These are phyloP conservation scores for Rutstroemia sp. DNA, from an alignment of 2,329 filamentous ascomycete species.

Conservation along the genomic window DNA sequence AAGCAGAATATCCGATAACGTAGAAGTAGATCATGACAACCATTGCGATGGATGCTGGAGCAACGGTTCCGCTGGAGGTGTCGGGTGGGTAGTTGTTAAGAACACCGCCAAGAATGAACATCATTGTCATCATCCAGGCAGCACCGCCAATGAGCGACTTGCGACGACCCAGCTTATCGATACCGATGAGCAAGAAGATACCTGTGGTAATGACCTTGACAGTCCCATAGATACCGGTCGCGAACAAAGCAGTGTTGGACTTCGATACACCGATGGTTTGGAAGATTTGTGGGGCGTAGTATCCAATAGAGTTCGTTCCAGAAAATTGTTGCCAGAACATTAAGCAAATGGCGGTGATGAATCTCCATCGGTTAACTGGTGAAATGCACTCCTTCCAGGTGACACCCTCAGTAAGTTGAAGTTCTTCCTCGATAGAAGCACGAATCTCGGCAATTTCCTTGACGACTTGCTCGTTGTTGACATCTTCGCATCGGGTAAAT, in stretches of 20 bases:
- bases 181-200: conserved; percentile 40
- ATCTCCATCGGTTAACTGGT: conserved; percentile 32
- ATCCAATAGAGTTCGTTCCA: conserved; percentile 20
- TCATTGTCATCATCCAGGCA: conserved; percentile 42
- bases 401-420: conserved; percentile 60
- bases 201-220: conserved; percentile 58
- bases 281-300: conserved; percentile 48
- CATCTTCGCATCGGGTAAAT: conserved; percentile 49
- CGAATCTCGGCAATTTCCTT: conserved; percentile 58
- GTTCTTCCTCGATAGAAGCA: conserved; percentile 59
- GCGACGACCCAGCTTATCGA: conserved; percentile 42
- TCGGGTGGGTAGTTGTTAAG: conserved; percentile 36
- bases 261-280: conserved; percentile 51
- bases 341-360: conserved; percentile 34
- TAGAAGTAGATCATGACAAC: conserved; percentile 26
- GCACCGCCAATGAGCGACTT: conserved; percentile 42
- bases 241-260: conserved; percentile 54
- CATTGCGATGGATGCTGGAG: conserved; percentile 33
- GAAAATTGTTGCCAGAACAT: conserved; percentile 38
- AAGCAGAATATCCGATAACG: conserved; percentile 39
- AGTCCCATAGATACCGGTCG: conserved; percentile 65
- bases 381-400: conserved; percentile 42
- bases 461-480: conserved; percentile 47
- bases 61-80: conserved; percentile 28
- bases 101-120: conserved; percentile 45